Evolutionary conservation across 2,329 filamentous ascomycete species (phyloP), one percentile per base, ranked within the genome.

Genomic region (Calonectria montana): DNA sequence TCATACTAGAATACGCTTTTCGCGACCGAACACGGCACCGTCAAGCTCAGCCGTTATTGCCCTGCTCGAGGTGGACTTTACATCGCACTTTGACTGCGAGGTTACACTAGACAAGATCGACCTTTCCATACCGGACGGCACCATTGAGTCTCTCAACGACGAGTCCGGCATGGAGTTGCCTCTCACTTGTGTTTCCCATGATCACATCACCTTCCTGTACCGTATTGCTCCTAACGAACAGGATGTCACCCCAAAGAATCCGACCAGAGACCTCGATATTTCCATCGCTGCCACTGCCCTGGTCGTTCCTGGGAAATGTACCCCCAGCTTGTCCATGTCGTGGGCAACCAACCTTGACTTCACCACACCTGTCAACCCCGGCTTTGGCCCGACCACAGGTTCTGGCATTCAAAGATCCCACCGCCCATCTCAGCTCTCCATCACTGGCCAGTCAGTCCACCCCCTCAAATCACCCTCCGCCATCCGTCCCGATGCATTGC

Each of bases 151-250:
- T 69, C 87, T 93, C 16, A 90, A 89, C 73, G 82, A 83, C 43
- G 81, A 86, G 53, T 83, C 87, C 2, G 88, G 87, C 29, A 80
- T 84, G 76, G 55, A 76, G n/a, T 83, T 93, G 23, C 90, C 91
- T 5, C 84, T 93, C 29, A 86, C 86, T 48, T 92, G 92, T 79
- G 91, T 91, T 16, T 90, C 93, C 18, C 92, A 93, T 76, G 94
- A 96, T 79, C 93, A 95, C 81, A 85, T 94, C 73, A 94, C 93
- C 2, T 91, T 95, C 76, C 85, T 96, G 65, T 96, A 95, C 84
- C 90, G 89, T 65, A 88, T 94, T 70, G 83, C 84, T 13, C 90
- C 91, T 2, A 83, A 84, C 43, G 85, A 87, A 61, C 83, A 83
- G n/a, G 87, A 89, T 67, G 76, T 82, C 63, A 79, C 81, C 55